These are phyloP conservation scores for Hymenoscyphus scutula DNA, from an alignment of 2,329 filamentous ascomycete species.

Conservation along the genomic window DNA sequence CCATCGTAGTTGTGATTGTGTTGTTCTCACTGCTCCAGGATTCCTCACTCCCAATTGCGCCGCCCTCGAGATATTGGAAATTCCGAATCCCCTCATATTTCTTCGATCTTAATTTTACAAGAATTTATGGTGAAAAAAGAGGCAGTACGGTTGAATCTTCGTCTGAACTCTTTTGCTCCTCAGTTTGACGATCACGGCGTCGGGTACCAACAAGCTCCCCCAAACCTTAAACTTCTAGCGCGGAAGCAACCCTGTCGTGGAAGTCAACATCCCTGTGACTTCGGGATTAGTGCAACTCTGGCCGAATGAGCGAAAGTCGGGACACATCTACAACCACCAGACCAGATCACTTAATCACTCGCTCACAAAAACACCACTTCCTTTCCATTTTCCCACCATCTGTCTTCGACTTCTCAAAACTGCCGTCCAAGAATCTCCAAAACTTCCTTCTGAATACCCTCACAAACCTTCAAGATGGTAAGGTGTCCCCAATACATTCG, in stretches of 20 bases:
- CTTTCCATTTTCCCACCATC: background rate
- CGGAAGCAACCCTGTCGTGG: background rate
- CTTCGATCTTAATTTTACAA: background rate
- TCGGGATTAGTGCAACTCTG: constrained; percentile 8
- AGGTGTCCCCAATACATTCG: background rate
- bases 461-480: constrained; percentile 6
- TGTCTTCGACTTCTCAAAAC: background rate
- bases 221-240: constrained; percentile 9
- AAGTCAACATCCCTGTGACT: background rate
- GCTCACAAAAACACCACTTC: background rate
- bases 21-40: background rate
- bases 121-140: background rate
- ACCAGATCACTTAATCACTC: background rate
- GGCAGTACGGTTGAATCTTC: background rate
- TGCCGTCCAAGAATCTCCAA: background rate
- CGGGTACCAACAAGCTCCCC: too few relatives aligned
- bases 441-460: background rate
- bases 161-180: background rate
- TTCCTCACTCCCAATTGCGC: background rate
- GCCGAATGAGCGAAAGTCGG: constrained; percentile 5
- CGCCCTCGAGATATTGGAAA: background rate
- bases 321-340: constrained; percentile 8
- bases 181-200: background rate
- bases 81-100: background rate
- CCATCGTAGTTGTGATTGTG: background rate